Base-by-base conservation (phyloP, 352 stramenopile species). In the Pythium pyrilobum region DNA sequence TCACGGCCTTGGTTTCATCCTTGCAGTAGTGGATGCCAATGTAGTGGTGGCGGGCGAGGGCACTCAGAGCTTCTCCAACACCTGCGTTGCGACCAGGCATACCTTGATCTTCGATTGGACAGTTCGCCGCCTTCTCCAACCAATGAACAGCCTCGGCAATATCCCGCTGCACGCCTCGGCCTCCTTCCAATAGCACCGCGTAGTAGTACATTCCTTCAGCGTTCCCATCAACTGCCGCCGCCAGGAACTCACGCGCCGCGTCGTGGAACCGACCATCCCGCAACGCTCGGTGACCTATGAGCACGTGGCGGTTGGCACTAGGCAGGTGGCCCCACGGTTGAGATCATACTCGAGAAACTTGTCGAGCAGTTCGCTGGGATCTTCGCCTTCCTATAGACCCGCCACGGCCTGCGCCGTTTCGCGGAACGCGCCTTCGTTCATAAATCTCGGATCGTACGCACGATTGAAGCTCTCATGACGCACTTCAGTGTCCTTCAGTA, bases 161-260 rank as follows among this genome's bases (percentile, higher is more conserved):
- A n/a, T 56, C 16, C 28, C 33, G 25, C 20, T 12, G 12, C 37
- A 41, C 38, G 4, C 38, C 49, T 18, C n/a, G 28, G 24, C 49
- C 49, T 10, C 10, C 27, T 38, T 49, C 38, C 12, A 56, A 7
- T 2, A 48, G 18, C 4, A 56, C 18, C 4, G 28, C 49, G 34
- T 56, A 56, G 49, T 56, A 42, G 20, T 56, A 56, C 49, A 56
- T 53, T 20, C 27, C 41, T 36, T 54, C 34, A n/a, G 47, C 47
- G 37, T 38, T 31, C 3, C 36, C 47, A 11, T 20, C 21, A 12
- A n/a, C 23, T 11, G 34, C 47, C 3, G 32, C 45, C 5, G 47
- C 33, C 4, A 38, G 18, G 29, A 38, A 54, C 20, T 36, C 36
- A n/a, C 36, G 23, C 6, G 18, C 36, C 7, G 47, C 47, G 5